Evolutionary conservation across 2,329 filamentous ascomycete genomes (phyloP).

Genomic region (Myriosclerotinia duriaeana): DNA sequence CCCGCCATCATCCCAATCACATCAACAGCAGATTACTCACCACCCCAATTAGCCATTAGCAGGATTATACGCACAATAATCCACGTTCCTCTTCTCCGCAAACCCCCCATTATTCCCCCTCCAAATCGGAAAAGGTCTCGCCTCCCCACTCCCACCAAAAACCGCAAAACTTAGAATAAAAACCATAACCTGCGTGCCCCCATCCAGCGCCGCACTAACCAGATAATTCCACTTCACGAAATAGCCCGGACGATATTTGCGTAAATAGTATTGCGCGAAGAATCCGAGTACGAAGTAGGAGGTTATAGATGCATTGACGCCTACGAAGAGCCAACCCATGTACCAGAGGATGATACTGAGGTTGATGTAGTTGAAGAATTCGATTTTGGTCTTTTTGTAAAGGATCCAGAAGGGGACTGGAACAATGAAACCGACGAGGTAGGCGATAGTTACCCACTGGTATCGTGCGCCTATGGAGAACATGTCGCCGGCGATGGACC

Average conservation of each 20-base stretch:
- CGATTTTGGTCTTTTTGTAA: constrained; percentile 59
- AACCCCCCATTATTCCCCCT: constrained; percentile 34
- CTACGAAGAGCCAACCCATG: constrained; percentile 61
- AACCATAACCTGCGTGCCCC: constrained; percentile 64
- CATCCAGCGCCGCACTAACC: constrained; percentile 69
- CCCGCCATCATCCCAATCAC: too few species aligned
- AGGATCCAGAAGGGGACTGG: constrained; percentile 59
- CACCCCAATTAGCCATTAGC: background rate
- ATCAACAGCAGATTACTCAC: too few species aligned
- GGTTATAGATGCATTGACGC: constrained; percentile 68
- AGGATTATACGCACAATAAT: background rate
- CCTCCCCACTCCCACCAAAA: constrained; percentile 47
- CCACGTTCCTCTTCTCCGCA: background rate
- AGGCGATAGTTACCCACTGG: constrained; percentile 65
- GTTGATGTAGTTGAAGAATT: constrained; percentile 63
- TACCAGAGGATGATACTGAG: constrained; percentile 67
- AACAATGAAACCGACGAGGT: constrained; percentile 63
- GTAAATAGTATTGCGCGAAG: constrained; percentile 67
- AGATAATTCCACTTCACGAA: constrained; percentile 79
- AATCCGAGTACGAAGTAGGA: constrained; percentile 66
- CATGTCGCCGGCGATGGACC: constrained; percentile 70
- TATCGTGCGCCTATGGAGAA: constrained; percentile 65
- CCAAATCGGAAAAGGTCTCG: constrained; percentile 34
- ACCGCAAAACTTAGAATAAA: constrained; percentile 58
- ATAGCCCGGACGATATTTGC: constrained; percentile 55